Evolutionary conservation across 1,284 basidiomycete species (phyloP), one percentile per base, ranked within the genome.

Genomic region (Fomitopsis palustris): DNA sequence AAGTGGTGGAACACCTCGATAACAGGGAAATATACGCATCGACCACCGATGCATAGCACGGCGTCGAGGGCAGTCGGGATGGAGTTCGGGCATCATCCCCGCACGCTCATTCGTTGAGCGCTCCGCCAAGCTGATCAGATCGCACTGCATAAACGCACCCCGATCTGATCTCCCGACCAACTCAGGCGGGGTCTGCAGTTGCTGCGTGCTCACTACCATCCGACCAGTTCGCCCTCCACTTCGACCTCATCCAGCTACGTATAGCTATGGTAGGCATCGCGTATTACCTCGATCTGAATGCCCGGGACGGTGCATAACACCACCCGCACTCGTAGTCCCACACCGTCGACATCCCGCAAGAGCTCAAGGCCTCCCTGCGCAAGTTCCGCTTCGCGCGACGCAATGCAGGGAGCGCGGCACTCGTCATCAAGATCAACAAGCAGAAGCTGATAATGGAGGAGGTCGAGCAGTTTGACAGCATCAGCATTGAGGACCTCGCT

Each of bases 401-500:
- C 42, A 85, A 79, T 67, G 75, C 80, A 38, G 87, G 86, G 31
- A 88, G 81, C 67, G 87, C 91, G 25, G 93, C 92, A 4, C 77
- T 95, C 63, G 79, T 93, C 62, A 86, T 95, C 71, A 94, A 93
- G 84, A 92, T 95, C 74, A 88, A 94, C 80, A 93, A 92, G 78
- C 72, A 80, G 47, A 80, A 85, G 67, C 80, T 95, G 60, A 70
- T 85, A 64, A 90, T 96, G 87, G 88, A 90, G 68, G 87, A 93
- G 67, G 90, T 88, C 37, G 91, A 93, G 64, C 84, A 87, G 67
- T 88, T 92, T 64, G 87, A 91, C 70, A 77, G 85, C 62, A 86
- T 92, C 62, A 81, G 79, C 59, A 84, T 93, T 59, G 91, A 93
- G 66, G 92, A 95, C 35, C 84, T 96, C 41, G 91, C 85, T 14